Evolutionary conservation across 1,284 basidiomycete genomes (phyloP), one percentile per base, ranked within the genome.

Genomic region (Pascua guehoae): DNA sequence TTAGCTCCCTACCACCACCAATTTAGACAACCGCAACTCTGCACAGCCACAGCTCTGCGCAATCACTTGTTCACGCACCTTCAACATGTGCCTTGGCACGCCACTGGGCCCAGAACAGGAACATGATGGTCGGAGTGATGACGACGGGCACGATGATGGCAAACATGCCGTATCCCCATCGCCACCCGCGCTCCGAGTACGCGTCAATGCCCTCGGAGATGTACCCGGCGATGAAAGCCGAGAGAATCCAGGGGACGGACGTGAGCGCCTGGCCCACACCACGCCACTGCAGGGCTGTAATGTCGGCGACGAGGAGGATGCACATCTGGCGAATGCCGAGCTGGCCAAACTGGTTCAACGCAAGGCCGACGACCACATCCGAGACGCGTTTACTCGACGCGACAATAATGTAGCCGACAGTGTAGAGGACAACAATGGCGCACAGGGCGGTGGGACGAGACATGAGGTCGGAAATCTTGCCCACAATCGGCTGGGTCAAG

Each of bases 241-340:
- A 71, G 52, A 69, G 54, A 63, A 91, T 80, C 73, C 86, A 89
- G 5, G 47, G 81, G 78, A 73, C 84, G 81, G 84, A 82, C 24
- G 86, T 81, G 11, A 89, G 77, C n/a, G 86, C 88, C 4, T 84
- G 81, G 32, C 87, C 82, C 12, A 89, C 78, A 8, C 87, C 88
- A 53, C 89, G 82, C 86, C 87, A 90, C 71, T 84, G 82, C n/a
- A 89, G 82, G 2, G 85, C 85, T 3, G 88, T 89, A 58, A 88
- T 85, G 68, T 91, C 88, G n/a, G 87, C 88, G 53, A 74, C 56
- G 40, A 72, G 54, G 59, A 72, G 64, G 16, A 47, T 54, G 41
- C 45, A 51, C 38, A 67, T 61, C 60, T 54, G 53, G 7, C 44
- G 50, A 54, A 65, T 62, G 53, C 63, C 61, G n/a, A 41, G 56